Conservation (phyloP, 2,329 filamentous ascomycete species). For the Colletotrichum sojae region DNA sequence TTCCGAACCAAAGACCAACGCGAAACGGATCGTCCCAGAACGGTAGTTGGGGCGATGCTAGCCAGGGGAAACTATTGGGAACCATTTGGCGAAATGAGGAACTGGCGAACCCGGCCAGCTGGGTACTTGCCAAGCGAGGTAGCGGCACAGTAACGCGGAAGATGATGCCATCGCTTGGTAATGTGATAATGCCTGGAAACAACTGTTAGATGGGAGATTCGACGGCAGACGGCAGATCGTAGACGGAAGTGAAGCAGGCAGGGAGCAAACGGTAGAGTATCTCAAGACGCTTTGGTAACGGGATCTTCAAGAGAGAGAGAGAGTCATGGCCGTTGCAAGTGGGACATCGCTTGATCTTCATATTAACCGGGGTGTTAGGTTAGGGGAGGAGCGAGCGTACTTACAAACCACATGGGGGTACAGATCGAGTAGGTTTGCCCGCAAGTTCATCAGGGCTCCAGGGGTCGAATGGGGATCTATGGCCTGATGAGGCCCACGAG, state of each 20-base stretch:
- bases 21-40: slow-evolving; percentile 23
- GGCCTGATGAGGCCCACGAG: no score
- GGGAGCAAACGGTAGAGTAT: not conserved
- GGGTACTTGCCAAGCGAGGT: slow-evolving; percentile 15
- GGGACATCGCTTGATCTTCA: slow-evolving; percentile 14
- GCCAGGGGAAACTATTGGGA: slow-evolving; percentile 33
- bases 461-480: slow-evolving; percentile 7
- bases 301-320: slow-evolving; percentile 6
- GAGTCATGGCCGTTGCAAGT: slow-evolving; percentile 7
- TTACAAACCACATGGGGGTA: not conserved
- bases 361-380: not conserved
- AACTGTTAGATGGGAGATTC: not conserved
- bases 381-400: not conserved
- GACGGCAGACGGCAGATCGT: not conserved
- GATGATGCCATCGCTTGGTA: slow-evolving; percentile 5
- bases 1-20: slow-evolving; percentile 11
- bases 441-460: not conserved
- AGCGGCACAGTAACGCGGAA: slow-evolving; percentile 6
- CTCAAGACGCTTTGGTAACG: not conserved
- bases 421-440: slow-evolving; percentile 20
- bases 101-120: slow-evolving; percentile 24
- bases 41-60: slow-evolving; percentile 34
- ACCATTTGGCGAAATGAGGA: slow-evolving; percentile 39
- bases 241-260: slow-evolving; percentile 1
- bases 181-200: not conserved